phyloP scores from a whole-genome alignment of 176 grass and related monocot genomes.

The Carex cristatella region DNA sequence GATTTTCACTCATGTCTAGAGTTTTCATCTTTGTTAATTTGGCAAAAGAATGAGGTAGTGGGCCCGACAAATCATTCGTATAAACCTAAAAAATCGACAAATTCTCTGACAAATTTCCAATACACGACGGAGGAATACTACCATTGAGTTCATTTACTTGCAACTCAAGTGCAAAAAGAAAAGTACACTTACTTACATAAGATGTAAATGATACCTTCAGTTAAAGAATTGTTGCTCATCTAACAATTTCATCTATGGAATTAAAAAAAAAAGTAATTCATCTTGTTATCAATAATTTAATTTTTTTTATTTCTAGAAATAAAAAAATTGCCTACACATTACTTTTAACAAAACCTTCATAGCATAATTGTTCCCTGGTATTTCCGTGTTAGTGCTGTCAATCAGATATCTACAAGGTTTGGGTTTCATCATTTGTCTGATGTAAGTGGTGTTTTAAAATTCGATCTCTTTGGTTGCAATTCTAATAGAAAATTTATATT shows the following conservation, averaged over 20 bases:
- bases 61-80: conserved; percentile 36
- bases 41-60: conserved; percentile 52
- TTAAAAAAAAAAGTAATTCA: no score
- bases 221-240: conserved; percentile 42
- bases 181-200: conserved; percentile 76
- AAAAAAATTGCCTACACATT: neutral
- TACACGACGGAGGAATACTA: conserved; percentile 52
- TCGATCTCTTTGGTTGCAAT: no score
- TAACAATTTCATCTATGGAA: no score
- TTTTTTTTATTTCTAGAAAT: no score
- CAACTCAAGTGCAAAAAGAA: conserved; percentile 27
- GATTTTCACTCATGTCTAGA: conserved; percentile 46
- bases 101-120: conserved; percentile 36
- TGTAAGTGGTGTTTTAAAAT: no score
- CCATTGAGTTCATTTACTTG: conserved; percentile 53
- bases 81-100: conserved; percentile 17
- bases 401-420: neutral
- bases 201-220: conserved; percentile 37
- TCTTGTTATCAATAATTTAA: no score
- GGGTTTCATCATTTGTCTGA: neutral
- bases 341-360: neutral
- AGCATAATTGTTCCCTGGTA: neutral
- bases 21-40: conserved; percentile 39
- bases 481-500: no score
- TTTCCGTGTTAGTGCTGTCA: neutral